A percentile compares a stretch with the other conserved stretches of the same genome.
Conservation (phyloP, 2,329 filamentous ascomycete species). For the Plenodomus tracheiphilus region DNA sequence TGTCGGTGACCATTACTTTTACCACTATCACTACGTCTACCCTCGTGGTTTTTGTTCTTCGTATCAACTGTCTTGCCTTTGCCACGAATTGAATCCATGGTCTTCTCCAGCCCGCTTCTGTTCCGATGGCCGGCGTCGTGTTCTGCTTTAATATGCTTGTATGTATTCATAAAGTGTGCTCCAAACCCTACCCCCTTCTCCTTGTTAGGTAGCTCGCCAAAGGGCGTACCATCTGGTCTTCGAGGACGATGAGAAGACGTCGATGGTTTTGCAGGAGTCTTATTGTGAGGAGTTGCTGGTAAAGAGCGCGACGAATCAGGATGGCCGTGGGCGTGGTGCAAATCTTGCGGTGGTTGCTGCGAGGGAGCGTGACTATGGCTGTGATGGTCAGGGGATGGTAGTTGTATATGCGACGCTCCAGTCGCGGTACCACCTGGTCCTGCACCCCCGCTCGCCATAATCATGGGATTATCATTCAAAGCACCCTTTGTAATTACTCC, state of each 20-base stretch:
- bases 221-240: constrained; percentile 19
- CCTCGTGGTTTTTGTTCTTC: background rate
- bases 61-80: constrained; percentile 3
- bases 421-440: background rate
- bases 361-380: too few species aligned
- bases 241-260: background rate
- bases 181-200: constrained; percentile 18
- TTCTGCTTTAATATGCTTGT: constrained; percentile 27
- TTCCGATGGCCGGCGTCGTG: constrained; percentile 18
- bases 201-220: constrained; percentile 19
- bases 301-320: too few species aligned
- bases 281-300: too few species aligned
- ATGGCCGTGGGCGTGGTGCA: background rate
- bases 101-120: constrained; percentile 18
- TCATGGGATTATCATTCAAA: background rate
- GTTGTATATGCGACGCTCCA: background rate
- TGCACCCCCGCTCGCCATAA: background rate
- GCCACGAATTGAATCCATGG: constrained; percentile 8
- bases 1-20: too few species aligned
- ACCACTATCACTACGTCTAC: background rate
- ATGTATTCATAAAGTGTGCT: constrained; percentile 21
- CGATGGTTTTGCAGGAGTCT: background rate
- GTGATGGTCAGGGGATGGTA: background rate
- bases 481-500: background rate
- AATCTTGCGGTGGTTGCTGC: too few species aligned